These are phyloP conservation scores for Nevesoporus exiguus DNA, from an alignment of 768 basidiomycete genomes.

Conservation along the genomic window DNA sequence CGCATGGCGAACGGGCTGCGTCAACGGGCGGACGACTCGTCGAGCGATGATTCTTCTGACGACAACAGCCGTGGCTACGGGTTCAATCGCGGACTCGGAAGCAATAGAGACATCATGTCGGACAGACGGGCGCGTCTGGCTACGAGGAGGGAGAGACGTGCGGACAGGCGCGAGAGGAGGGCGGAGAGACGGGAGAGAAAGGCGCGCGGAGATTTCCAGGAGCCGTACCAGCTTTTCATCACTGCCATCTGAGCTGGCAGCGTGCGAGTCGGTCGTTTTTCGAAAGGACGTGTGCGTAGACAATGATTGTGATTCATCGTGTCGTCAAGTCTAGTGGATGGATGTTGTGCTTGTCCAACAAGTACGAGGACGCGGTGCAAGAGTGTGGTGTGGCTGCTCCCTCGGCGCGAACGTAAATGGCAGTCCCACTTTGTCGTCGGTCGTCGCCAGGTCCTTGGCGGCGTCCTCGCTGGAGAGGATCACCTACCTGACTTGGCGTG, in stretches of 20 bases:
- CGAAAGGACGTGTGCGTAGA: too few relatives aligned
- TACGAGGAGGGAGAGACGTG: slow-evolving; percentile 14
- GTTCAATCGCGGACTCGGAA: neutral
- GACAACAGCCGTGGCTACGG: neutral
- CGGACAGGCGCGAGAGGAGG: neutral
- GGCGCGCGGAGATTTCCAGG: slow-evolving; percentile 10
- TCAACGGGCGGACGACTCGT: neutral
- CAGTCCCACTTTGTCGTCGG: slow-evolving; percentile 77
- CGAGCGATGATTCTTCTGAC: neutral
- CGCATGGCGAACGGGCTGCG: slow-evolving; percentile 21
- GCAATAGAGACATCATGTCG: neutral
- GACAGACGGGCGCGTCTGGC: neutral
- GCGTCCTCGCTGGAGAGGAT: too few relatives aligned
- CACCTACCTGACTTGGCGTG: too few relatives aligned
- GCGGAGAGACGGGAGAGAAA: slow-evolving; percentile 18
- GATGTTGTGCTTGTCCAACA: too few relatives aligned
- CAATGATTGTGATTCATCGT: too few relatives aligned
- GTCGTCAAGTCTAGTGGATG: too few relatives aligned
- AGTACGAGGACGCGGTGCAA: too few relatives aligned
- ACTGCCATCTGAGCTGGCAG: neutral
- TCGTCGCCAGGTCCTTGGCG: too few relatives aligned
- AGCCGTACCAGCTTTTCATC: slow-evolving; percentile 25
- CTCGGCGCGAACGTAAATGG: slow-evolving; percentile 84
- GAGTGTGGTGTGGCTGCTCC: too few relatives aligned
- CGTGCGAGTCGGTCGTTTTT: too few relatives aligned